Base-by-base conservation (phyloP, 495 filamentous ascomycete genomes). In the Aspergillus carlsbadensis region DNA sequence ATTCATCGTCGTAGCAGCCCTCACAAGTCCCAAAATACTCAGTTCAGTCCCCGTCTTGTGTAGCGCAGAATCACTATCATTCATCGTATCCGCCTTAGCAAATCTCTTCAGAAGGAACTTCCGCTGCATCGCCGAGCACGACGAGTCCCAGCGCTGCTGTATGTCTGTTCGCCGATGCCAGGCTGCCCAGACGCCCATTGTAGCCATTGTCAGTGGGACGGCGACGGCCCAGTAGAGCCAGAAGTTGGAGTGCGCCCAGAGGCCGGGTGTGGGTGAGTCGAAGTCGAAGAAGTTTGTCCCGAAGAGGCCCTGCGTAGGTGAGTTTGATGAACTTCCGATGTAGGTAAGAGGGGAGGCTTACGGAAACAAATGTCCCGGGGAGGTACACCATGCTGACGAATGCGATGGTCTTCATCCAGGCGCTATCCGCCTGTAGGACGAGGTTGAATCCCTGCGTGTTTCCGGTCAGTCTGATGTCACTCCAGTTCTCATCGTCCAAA, bases 201-300 rank as follows among this genome's bases (percentile, higher is more conserved):
- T 29, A 8, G 8, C 26, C n/a, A 52, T 6, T 24, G 48, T 52
- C 3, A 52, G 36, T 2, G 48, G 48, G 8, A 52, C 39, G 0
- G 48, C 39, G 4, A 52, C 48, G 7, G 36, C 17, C 48, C 48
- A 52, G 21, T 52, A 52, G 10, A 52, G 31, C 48, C 48, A 52
- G 48, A 52, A 52, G 1, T 52, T 10, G 2, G 48, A 52, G 6
- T 20, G 11, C 6, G 17, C 39, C 48, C 48, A 52, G 10, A 4
- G 8, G 2, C 14, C 22, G 3, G 15, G 15, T 1, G 13, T 39
- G 15, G 31, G 4, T 1, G 48, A 13, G 0, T 52, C 22, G 15
- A 52, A 52, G 22, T 37, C 20, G 34, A 52, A 52, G 34, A 52
- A 52, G 15, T 52, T 52, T 22, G 36, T 52, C 22, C 48, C 48